These are phyloP conservation scores for Coniochaeta hoffmannii DNA, from an alignment of 2,329 filamentous ascomycete species.

Conservation along the genomic window DNA sequence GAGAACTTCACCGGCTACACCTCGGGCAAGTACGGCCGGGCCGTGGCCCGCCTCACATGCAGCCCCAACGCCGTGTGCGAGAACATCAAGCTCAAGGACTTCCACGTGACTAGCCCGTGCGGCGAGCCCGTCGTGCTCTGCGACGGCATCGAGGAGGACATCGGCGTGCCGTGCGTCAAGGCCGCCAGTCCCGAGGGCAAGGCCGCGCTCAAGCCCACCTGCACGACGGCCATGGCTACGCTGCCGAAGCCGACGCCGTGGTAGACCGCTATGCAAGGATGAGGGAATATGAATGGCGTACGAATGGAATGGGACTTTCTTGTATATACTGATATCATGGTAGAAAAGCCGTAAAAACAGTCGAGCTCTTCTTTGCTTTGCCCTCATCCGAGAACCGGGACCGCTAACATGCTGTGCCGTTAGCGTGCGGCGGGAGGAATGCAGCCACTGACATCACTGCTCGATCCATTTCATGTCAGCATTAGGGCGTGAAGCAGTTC, in stretches of 20 bases:
- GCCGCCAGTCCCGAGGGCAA: slow-evolving; percentile 24
- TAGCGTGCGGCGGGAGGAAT: background rate
- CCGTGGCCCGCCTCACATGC: slow-evolving; percentile 48
- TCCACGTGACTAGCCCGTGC: slow-evolving; percentile 44
- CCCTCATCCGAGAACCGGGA: too few relatives aligned
- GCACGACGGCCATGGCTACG: slow-evolving; percentile 13
- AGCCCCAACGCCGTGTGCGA: slow-evolving; percentile 45
- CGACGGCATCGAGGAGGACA: slow-evolving; percentile 33
- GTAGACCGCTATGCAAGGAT: too few relatives aligned
- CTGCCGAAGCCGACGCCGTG: slow-evolving; percentile 11
- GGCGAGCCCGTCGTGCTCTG: slow-evolving; percentile 39
- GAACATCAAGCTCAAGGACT: slow-evolving; percentile 46
- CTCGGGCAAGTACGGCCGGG: slow-evolving; percentile 46
- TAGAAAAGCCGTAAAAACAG: too few relatives aligned
- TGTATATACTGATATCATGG: too few relatives aligned
- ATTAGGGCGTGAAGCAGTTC: background rate
- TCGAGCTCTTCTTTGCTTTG: too few relatives aligned
- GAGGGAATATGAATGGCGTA: too few relatives aligned
- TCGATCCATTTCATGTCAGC: background rate
- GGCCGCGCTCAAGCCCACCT: slow-evolving; percentile 23
- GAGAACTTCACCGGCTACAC: slow-evolving; percentile 51
- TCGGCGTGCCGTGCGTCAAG: slow-evolving; percentile 25
- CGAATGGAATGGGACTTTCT: too few relatives aligned
- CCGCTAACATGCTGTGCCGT: too few relatives aligned
- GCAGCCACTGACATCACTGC: background rate